These are phyloP conservation scores for Carallia brachiata DNA, from an alignment of 345 rosid species.

Conservation along the genomic window DNA sequence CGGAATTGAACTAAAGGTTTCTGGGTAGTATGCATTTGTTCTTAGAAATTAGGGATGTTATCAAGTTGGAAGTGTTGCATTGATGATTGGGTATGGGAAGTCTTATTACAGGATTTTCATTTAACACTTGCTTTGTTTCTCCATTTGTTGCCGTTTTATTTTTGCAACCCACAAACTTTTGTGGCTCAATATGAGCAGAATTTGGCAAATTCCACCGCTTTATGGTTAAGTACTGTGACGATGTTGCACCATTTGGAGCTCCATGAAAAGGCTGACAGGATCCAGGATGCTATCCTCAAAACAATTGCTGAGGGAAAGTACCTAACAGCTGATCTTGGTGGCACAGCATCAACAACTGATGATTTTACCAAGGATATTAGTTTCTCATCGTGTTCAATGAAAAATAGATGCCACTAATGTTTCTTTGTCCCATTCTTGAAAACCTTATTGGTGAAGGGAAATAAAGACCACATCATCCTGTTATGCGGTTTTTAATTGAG, in stretches of 20 bases:
- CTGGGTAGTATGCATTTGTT: too few species aligned
- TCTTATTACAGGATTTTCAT: neutral
- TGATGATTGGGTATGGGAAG: neutral
- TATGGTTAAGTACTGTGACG: slow-evolving; percentile 71
- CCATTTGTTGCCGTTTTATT: too few species aligned
- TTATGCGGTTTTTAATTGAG: slow-evolving; percentile 1
- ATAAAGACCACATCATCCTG: slow-evolving; percentile 19
- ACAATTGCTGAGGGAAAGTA: slow-evolving; percentile 88
- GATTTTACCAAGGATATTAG: slow-evolving; percentile 48
- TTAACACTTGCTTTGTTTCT: too few species aligned
- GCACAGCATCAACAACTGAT: slow-evolving; percentile 59
- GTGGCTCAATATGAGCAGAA: slow-evolving; percentile 39
- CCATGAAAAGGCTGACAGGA: slow-evolving; percentile 75
- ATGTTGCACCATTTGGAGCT: slow-evolving; percentile 87
- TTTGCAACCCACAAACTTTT: too few species aligned
- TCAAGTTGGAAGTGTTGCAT: neutral
- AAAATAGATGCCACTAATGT: slow-evolving; percentile 10
- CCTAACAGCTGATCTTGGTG: slow-evolving; percentile 96
- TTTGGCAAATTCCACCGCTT: slow-evolving; percentile 97
- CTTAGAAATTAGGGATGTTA: neutral
- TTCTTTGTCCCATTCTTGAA: slow-evolving; percentile 2
- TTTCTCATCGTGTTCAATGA: neutral
- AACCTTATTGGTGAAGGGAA: slow-evolving; percentile 3
- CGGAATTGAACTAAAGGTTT: too few species aligned
- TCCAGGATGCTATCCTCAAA: slow-evolving; percentile 72